Evolutionary conservation across 2,329 filamentous ascomycete genomes (phyloP).

Genomic region (Lecanicillium sp.): DNA sequence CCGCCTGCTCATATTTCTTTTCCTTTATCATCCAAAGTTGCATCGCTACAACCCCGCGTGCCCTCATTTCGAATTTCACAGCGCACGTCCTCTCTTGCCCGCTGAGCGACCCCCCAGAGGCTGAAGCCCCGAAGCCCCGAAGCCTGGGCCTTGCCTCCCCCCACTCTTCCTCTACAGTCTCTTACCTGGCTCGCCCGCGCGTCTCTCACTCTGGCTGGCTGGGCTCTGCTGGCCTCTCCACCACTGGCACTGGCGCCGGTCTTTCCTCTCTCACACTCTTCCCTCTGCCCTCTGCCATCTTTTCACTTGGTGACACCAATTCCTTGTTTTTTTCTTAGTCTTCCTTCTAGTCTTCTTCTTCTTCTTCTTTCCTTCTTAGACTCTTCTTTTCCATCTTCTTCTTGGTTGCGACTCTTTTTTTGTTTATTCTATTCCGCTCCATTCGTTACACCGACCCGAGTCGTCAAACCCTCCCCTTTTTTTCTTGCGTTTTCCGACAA

Average conservation of each 20-base stretch:
- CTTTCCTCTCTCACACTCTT: conserved; percentile 11
- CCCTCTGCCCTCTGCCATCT: conserved; percentile 11
- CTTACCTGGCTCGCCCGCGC: too few relatives aligned
- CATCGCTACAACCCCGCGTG: too few relatives aligned
- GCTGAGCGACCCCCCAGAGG: too few relatives aligned
- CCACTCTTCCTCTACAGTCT: too few relatives aligned
- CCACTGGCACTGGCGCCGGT: conserved; percentile 12
- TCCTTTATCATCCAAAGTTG: neutral
- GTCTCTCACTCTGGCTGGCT: neutral
- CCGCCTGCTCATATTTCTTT: too few relatives aligned
- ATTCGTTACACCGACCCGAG: neutral
- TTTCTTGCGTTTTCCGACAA: neutral
- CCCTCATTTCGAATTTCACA: too few relatives aligned
- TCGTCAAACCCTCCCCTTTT: neutral
- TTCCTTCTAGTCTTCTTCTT: neutral
- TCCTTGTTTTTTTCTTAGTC: conserved; percentile 8
- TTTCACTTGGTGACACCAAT: conserved; percentile 10
- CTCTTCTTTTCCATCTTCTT: neutral
- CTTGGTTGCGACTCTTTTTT: conserved; percentile 1
- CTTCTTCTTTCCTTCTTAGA: conserved; percentile 2
- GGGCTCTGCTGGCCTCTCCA: neutral
- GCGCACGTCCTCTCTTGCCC: too few relatives aligned
- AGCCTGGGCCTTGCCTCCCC: too few relatives aligned
- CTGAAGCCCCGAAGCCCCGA: too few relatives aligned
- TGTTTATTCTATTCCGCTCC: neutral